Evolutionary conservation across 192 early-diverging fungal species (phyloP).

Genomic region (Backusella sp.): DNA sequence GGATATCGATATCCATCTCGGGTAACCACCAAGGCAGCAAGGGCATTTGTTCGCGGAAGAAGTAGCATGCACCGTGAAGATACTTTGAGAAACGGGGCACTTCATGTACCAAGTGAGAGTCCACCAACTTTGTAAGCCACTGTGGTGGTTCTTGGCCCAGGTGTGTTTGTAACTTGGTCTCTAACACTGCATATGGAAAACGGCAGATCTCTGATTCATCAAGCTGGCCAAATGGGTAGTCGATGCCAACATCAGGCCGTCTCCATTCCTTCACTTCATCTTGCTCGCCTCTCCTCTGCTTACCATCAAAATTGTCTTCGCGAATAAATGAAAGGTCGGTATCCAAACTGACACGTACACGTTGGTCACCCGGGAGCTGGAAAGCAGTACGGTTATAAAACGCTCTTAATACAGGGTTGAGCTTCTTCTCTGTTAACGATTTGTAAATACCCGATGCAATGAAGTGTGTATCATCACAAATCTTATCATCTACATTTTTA

Average conservation of each 20-base stretch:
- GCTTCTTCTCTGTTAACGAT: slow-evolving; percentile 29
- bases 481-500: slow-evolving; percentile 67
- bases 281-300: slow-evolving; percentile 59
- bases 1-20: slow-evolving; percentile 52
- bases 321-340: slow-evolving; percentile 93
- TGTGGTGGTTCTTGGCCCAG: slow-evolving; percentile 59
- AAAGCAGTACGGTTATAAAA: slow-evolving; percentile 43
- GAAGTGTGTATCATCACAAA: slow-evolving; percentile 53
- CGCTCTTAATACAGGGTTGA: slow-evolving; percentile 29
- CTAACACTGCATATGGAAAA: slow-evolving; percentile 38
- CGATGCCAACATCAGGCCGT: slow-evolving; percentile 77
- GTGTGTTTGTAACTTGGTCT: slow-evolving; percentile 35
- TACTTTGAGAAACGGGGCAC: slow-evolving; percentile 53
- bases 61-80: slow-evolving; percentile 44
- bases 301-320: slow-evolving; percentile 78
- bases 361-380: slow-evolving; percentile 57
- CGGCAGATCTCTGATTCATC: slow-evolving; percentile 29
- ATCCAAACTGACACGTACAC: slow-evolving; percentile 92
- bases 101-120: slow-evolving; percentile 48
- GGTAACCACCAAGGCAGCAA: slow-evolving; percentile 53
- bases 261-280: slow-evolving; percentile 84
- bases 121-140: slow-evolving; percentile 29
- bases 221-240: slow-evolving; percentile 68
- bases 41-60: slow-evolving; percentile 46
- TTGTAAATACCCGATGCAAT: slow-evolving; percentile 29